Conservation (phyloP, 352 stramenopile genomes). For the Thalassiosira livingstoniorum region DNA sequence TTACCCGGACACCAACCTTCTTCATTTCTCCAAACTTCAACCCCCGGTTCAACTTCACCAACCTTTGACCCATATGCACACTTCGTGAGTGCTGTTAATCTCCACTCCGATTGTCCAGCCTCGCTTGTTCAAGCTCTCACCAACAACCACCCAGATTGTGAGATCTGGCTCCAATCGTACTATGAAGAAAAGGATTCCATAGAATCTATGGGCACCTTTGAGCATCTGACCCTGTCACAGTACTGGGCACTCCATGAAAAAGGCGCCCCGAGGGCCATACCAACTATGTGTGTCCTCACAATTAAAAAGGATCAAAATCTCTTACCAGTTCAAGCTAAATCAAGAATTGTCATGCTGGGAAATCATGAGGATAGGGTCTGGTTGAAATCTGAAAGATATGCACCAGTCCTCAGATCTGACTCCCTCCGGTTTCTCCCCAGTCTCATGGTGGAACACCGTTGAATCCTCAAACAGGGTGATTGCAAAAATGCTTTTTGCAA, state of each 20-base stretch:
- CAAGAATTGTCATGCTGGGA: slow-evolving; percentile 53
- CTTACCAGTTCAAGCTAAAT: slow-evolving; percentile 52
- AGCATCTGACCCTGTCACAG: slow-evolving; percentile 24
- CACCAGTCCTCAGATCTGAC: slow-evolving; percentile 42
- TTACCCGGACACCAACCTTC: slow-evolving; percentile 34
- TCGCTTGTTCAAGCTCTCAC: slow-evolving; percentile 9
- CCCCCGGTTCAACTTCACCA: no score
- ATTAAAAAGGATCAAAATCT: slow-evolving; percentile 52
- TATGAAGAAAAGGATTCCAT: slow-evolving; percentile 22
- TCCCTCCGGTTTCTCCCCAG: slow-evolving; percentile 35
- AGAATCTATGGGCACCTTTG: slow-evolving; percentile 21
- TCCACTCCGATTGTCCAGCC: slow-evolving; percentile 2
- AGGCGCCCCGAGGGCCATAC: slow-evolving; percentile 12
- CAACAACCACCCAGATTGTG: slow-evolving; percentile 14
- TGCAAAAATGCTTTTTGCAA: slow-evolving; percentile 60
- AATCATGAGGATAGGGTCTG: slow-evolving; percentile 49
- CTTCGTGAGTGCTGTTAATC: slow-evolving; percentile 6
- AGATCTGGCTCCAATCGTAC: slow-evolving; percentile 23
- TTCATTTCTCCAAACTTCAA: not conserved
- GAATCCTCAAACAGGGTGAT: slow-evolving; percentile 55
- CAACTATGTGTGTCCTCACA: slow-evolving; percentile 56
- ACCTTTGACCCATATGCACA: no score
- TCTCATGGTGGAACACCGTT: slow-evolving; percentile 16
- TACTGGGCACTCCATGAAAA: slow-evolving; percentile 6
- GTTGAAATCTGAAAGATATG: slow-evolving; percentile 28